Percentiles rank a stretch among this genome's conserved stretches.
These are phyloP conservation scores for Jacaranda mimosifolia DNA, from an alignment of 257 asterid species.

Conservation along the genomic window DNA sequence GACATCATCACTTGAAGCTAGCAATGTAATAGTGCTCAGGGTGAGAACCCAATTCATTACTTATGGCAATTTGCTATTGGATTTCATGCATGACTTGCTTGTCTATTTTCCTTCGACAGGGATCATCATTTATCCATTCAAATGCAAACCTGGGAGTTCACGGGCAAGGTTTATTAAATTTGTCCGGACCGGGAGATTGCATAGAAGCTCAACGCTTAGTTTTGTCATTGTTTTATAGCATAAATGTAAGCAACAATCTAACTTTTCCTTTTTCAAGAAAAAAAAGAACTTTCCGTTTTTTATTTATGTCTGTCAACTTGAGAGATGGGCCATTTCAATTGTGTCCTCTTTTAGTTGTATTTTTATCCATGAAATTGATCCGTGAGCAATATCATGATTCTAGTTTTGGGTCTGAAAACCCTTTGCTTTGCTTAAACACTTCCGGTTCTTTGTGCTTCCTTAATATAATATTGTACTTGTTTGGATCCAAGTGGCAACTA, in stretches of 20 bases:
- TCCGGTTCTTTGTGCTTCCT: not conserved
- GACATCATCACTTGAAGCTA: constrained; percentile 96
- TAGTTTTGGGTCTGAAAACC: constrained; percentile 11
- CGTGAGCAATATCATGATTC: not conserved
- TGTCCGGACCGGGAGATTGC: constrained; percentile 95
- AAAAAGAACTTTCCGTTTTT: not conserved
- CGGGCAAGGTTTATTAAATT: constrained; percentile 92
- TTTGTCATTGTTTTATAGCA: constrained; percentile 85
- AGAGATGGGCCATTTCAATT: constrained; percentile 1
- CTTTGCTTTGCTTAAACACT: not conserved
- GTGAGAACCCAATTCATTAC: constrained; percentile 50
- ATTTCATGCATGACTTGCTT: constrained; percentile 25
- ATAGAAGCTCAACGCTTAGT: constrained; percentile 96
- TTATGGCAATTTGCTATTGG: constrained; percentile 29
- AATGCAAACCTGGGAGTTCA: constrained; percentile 97
- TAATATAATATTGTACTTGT: not conserved
- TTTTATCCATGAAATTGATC: not conserved
- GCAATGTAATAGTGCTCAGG: constrained; percentile 96
- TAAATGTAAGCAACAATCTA: constrained; percentile 68
- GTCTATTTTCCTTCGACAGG: constrained; percentile 53
- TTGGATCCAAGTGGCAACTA: constrained; percentile 1
- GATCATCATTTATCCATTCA: constrained; percentile 89
- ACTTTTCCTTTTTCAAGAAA: not conserved
- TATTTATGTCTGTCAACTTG: constrained; percentile 22
- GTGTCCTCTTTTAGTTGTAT: constrained; percentile 1